Base-by-base conservation (phyloP, 2,329 filamentous ascomycete genomes). In the Neopestalotiopsis rosae region DNA sequence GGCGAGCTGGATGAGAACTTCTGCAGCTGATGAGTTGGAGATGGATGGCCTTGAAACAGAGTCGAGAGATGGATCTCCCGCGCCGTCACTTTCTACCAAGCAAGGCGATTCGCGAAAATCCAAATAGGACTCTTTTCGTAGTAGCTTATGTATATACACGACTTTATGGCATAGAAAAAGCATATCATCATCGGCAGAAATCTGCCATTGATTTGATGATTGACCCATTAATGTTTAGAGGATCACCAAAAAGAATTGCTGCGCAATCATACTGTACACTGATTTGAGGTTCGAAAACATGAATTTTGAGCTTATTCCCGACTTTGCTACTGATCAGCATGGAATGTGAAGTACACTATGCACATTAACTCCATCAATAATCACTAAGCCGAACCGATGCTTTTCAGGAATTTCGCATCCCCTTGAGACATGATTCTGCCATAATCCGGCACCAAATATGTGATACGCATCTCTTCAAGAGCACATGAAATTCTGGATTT, bases 1-100 rank as follows among this genome's bases (percentile, higher is more conserved):
- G 28, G 72, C 74, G 17, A 81, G 80, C 69, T 80, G 78, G 72
- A 72, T 79, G 62, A 74, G 75, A 24, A 74, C 75, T 0, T 71
- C 75, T 14, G 71, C 73, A 1, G 72, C 71, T 17, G 79, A 80
- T n/a, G 74, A 74, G 17, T 76, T 78, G 0, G 79, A 78, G 67
- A 59, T 67, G 13, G 76, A 80, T n/a, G 61, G 59, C 2, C 45
- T 52, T n/a, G 45, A 52, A 4, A 9, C 45, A 3, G 45, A 52
- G 45, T 52, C 45, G 20, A 17, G 45, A 52, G 45, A 52, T 52
- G 45, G 9, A 17, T 52, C 45, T 6, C 45, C 45, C 9, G 45
- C 45, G 9, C n/a, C 45, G 2, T 52, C 45, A 10, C n/a, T 52
- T n/a, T 52, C 45, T 20, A 20, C 17, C 6, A 52, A 52, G 45